Conservation (phyloP, 805 yeast species). For the Metschnikowia kofuensis region DNA sequence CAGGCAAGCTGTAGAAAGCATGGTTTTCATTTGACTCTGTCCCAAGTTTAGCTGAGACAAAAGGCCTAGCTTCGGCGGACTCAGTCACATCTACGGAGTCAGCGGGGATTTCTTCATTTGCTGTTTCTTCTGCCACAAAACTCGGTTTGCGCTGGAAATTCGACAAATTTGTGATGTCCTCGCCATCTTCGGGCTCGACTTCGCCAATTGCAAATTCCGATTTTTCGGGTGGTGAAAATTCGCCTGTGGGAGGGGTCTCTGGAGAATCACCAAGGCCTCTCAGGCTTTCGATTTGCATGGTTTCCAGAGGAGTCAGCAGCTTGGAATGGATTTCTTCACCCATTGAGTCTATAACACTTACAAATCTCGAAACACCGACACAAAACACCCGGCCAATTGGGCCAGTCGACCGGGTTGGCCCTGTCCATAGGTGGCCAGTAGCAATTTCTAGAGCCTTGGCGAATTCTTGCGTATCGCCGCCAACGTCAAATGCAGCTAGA, state of each 20-base stretch:
- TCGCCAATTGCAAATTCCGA: not conserved
- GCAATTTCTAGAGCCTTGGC: conserved; percentile 1
- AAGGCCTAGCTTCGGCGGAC: not conserved
- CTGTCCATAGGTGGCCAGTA: conserved; percentile 4
- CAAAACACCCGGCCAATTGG: conserved; percentile 4
- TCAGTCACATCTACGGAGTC: conserved; percentile 12
- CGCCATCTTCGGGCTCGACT: conserved; percentile 9
- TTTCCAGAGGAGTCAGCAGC: not conserved
- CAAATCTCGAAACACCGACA: not conserved
- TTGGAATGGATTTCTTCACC: not conserved
- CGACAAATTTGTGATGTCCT: conserved; percentile 12
- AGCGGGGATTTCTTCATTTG: not conserved
- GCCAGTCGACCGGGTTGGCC: not conserved
- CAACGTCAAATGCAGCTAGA: not conserved
- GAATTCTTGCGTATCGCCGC: not conserved
- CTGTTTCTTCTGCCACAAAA: not conserved
- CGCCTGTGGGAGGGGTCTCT: not conserved
- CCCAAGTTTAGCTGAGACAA: not conserved
- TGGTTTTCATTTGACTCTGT: not conserved
- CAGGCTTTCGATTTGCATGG: not conserved
- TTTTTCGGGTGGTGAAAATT: not conserved
- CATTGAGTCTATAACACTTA: not conserved
- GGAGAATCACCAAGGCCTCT: not conserved
- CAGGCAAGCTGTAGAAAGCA: not conserved
- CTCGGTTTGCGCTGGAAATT: not conserved